Conservation (phyloP, 208 protist genomes). For the Trypanosoma lewisi region DNA sequence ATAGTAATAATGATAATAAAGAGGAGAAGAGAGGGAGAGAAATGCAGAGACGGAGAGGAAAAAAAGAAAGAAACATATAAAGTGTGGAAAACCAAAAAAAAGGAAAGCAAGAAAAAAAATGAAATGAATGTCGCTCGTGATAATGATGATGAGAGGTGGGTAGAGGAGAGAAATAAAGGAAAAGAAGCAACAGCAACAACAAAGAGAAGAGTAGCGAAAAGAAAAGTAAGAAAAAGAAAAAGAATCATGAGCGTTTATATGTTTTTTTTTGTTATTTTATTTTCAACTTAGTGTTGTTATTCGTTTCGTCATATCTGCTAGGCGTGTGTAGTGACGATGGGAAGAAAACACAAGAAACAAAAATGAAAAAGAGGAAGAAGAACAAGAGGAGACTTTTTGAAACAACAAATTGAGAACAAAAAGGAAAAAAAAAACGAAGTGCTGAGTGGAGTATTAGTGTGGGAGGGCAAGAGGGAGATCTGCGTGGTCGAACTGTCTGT, state of each 20-base stretch:
- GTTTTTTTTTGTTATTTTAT: conserved; percentile 20
- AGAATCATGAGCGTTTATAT: not conserved
- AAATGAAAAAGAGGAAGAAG: too few relatives aligned
- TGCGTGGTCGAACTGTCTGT: too few relatives aligned
- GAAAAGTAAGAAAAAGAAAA: not conserved
- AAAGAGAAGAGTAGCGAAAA: not conserved
- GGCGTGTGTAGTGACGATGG: too few relatives aligned
- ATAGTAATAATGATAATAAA: not conserved
- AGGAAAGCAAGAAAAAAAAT: not conserved
- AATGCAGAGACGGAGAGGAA: conserved; percentile 8
- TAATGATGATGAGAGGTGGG: too few relatives aligned
- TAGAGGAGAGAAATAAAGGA: not conserved
- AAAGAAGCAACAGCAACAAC: not conserved
- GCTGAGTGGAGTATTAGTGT: too few relatives aligned
- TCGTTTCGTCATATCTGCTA: too few relatives aligned
- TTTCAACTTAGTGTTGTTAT: not conserved
- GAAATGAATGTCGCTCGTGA: too few relatives aligned
- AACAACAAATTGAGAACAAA: too few relatives aligned
- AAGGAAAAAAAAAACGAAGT: too few relatives aligned
- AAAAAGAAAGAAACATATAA: not conserved
- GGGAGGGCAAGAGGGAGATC: too few relatives aligned
- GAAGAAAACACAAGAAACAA: too few relatives aligned
- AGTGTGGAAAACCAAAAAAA: not conserved
- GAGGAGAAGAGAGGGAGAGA: not conserved
- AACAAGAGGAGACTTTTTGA: too few relatives aligned